Conservation (phyloP, 176 grass and related monocot species). For the Oropetium thomaeum region DNA sequence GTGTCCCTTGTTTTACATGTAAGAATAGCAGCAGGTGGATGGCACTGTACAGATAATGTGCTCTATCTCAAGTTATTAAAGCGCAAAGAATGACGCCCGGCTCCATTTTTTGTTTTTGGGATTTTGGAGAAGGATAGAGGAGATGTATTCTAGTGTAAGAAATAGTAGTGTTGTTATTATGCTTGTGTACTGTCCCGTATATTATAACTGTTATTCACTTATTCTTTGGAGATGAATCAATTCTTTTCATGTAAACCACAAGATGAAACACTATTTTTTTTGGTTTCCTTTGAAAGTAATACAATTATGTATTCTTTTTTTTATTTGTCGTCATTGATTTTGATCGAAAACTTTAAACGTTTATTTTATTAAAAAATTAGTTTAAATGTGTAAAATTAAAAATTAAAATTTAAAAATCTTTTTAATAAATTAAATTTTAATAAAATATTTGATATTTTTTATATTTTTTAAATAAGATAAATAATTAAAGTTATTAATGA, state of each 20-base stretch:
- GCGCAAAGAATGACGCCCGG: not conserved
- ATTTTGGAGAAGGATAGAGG: slow-evolving; percentile 26
- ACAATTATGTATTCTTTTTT: too few species aligned
- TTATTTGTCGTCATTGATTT: not conserved
- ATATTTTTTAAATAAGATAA: too few species aligned
- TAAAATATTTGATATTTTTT: too few species aligned
- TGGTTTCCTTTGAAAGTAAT: too few species aligned
- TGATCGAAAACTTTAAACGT: too few species aligned
- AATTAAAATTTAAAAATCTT: too few species aligned
- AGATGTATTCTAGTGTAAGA: slow-evolving; percentile 40
- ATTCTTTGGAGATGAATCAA: slow-evolving; percentile 31
- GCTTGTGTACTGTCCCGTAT: slow-evolving; percentile 10
- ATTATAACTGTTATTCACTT: slow-evolving; percentile 6
- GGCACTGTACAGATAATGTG: slow-evolving; percentile 42
- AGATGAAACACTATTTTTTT: not conserved
- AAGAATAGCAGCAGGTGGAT: not conserved
- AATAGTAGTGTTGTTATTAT: slow-evolving; percentile 25
- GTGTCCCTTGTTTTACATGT: slow-evolving; percentile 39
- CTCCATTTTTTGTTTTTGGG: not conserved
- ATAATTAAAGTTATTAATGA: too few species aligned
- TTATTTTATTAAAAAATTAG: too few species aligned
- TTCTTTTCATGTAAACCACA: slow-evolving; percentile 15
- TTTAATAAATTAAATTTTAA: too few species aligned
- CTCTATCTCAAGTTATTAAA: slow-evolving; percentile 26
- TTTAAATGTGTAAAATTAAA: too few species aligned